Evolutionary conservation across 2,329 filamentous ascomycete species (phyloP).

Genomic region (Neofusicoccum sp.): DNA sequence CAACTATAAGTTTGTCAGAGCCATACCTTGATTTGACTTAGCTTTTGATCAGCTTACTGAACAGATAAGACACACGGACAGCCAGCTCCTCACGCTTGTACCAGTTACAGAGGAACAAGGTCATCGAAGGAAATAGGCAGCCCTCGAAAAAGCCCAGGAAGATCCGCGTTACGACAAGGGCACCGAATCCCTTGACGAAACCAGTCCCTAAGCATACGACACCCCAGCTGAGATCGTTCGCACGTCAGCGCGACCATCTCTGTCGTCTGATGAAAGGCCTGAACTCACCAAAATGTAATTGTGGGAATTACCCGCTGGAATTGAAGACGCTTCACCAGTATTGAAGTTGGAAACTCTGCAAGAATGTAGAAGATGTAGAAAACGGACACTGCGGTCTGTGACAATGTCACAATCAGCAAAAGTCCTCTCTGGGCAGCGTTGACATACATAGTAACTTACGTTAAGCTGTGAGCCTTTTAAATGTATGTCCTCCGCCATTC

Average conservation of each 20-base stretch:
- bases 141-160: slow-evolving; percentile 36
- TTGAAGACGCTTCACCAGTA: slow-evolving; percentile 37
- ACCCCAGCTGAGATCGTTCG: no score
- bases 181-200: slow-evolving; percentile 30
- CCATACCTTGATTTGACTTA: background rate
- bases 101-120: slow-evolving; percentile 35
- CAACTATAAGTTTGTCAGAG: slow-evolving; percentile 21
- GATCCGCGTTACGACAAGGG: slow-evolving; percentile 28
- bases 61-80: slow-evolving; percentile 33
- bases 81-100: slow-evolving; percentile 36
- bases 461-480: slow-evolving; percentile 33
- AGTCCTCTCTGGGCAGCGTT: background rate
- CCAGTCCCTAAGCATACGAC: slow-evolving; percentile 32
- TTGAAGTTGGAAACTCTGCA: slow-evolving; percentile 38
- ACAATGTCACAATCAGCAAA: background rate
- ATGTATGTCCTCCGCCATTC: slow-evolving; percentile 35
- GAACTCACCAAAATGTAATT: slow-evolving; percentile 32
- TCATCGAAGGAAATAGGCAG: slow-evolving; percentile 37
- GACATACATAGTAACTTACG: no score
- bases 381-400: slow-evolving; percentile 36
- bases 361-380: slow-evolving; percentile 42
- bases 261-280: no score
- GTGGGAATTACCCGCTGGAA: slow-evolving; percentile 37
- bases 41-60: slow-evolving; percentile 22
- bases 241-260: no score